phyloP scores from a whole-genome alignment of 768 basidiomycete species.

The Clitopilus hobsonii region DNA sequence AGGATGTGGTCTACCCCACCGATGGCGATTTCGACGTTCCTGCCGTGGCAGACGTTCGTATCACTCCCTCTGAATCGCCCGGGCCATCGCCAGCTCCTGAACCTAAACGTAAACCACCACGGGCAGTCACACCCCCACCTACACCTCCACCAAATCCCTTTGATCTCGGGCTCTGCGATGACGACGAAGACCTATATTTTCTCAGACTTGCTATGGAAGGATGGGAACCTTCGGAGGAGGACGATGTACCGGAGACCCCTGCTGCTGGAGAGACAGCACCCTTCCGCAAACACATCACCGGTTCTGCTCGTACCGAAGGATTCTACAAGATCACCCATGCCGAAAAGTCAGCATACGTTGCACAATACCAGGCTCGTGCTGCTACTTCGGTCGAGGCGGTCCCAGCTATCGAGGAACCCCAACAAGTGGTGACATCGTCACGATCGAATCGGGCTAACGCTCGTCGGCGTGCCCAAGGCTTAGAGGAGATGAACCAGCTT shows the following conservation, averaged over 20 bases:
- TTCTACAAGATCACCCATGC: slow-evolving; percentile 92
- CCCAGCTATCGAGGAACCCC: slow-evolving; percentile 37
- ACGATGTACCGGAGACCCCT: slow-evolving; percentile 18
- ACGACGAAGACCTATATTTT: slow-evolving; percentile 90
- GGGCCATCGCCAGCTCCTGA: slow-evolving; percentile 41
- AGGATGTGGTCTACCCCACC: slow-evolving; percentile 48
- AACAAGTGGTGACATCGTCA: slow-evolving; percentile 65
- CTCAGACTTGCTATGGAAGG: slow-evolving; percentile 56
- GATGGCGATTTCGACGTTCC: slow-evolving; percentile 46
- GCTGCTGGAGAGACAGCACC: slow-evolving; percentile 36
- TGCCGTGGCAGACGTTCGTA: slow-evolving; percentile 43
- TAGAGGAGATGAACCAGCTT: slow-evolving; percentile 94
- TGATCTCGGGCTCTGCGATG: slow-evolving; percentile 59
- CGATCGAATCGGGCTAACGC: slow-evolving; percentile 91
- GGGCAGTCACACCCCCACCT: slow-evolving; percentile 30
- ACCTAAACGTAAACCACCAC: slow-evolving; percentile 26
- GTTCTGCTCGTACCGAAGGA: slow-evolving; percentile 90
- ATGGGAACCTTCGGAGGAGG: slow-evolving; percentile 19
- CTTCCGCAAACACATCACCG: slow-evolving; percentile 76
- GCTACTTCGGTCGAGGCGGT: slow-evolving; percentile 32
- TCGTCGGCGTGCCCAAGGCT: slow-evolving; percentile 82
- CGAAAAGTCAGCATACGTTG: slow-evolving; percentile 89
- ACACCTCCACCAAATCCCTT: slow-evolving; percentile 53
- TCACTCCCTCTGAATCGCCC: slow-evolving; percentile 42
- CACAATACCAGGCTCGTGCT: slow-evolving; percentile 74